These are phyloP conservation scores for Crithidia fasciculata DNA, from an alignment of 208 protist genomes.

Conservation along the genomic window DNA sequence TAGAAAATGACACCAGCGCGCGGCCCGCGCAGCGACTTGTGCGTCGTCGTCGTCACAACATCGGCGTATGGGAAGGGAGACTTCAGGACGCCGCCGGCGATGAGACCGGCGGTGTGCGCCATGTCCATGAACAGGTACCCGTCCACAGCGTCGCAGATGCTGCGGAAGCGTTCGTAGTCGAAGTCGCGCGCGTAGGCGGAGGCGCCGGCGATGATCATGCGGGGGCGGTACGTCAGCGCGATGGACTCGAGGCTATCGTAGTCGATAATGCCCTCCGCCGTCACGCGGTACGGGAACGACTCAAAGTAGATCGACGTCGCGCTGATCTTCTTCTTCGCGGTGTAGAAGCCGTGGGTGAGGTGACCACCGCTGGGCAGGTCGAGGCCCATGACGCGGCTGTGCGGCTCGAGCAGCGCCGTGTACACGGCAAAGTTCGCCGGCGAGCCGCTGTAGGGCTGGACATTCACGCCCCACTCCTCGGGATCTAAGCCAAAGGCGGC, in stretches of 20 bases:
- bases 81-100: constrained; percentile 85
- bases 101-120: constrained; percentile 97
- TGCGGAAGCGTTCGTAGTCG: constrained; percentile 95
- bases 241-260: constrained; percentile 93
- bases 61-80: constrained; percentile 97
- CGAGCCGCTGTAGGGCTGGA: constrained; percentile 99
- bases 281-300: constrained; percentile 96
- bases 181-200: constrained; percentile 98
- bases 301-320: constrained; percentile 98
- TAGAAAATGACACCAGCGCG: constrained; percentile 99
- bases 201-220: constrained; percentile 96
- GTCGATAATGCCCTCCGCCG: constrained; percentile 95
- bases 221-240: constrained; percentile 94
- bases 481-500: constrained; percentile 94
- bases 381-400: constrained; percentile 98
- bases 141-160: constrained; percentile 87
- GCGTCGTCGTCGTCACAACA: constrained; percentile 99
- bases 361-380: constrained; percentile 91
- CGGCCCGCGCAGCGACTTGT: constrained; percentile 99
- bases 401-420: constrained; percentile 95
- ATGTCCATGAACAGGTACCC: constrained; percentile 98
- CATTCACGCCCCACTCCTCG: constrained; percentile 98
- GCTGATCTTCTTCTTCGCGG: constrained; percentile 95
- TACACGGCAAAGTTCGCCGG: constrained; percentile 98
- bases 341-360: constrained; percentile 99